A percentile compares a stretch with the other conserved stretches of the same genome.
Evolutionary conservation across 1,284 basidiomycete genomes (phyloP).

Genomic region (Marasmius oreades): DNA sequence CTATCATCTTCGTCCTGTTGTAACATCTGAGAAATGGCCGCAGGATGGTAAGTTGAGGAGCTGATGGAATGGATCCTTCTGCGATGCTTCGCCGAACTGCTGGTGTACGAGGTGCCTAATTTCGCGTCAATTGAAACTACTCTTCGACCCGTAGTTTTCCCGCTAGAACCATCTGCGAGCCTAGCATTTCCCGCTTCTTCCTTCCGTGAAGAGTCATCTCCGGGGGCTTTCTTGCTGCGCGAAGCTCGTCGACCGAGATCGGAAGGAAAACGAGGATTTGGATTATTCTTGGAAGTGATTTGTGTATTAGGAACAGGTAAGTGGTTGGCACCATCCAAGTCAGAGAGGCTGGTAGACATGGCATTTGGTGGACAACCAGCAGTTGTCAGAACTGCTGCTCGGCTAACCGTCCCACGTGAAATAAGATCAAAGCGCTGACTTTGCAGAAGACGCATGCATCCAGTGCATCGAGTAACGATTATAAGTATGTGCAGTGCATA

Average conservation of each 20-base stretch:
- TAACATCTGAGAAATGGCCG: constrained; percentile 10
- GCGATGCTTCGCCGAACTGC: not conserved
- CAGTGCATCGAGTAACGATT: too few species aligned
- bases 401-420: not conserved
- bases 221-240: not conserved
- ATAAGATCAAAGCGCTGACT: not conserved
- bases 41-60: constrained; percentile 6
- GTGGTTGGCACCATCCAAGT: constrained; percentile 8
- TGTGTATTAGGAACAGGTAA: not conserved
- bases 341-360: not conserved
- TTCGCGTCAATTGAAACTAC: constrained; percentile 11
- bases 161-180: not conserved
- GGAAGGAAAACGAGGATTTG: constrained; percentile 5
- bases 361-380: not conserved
- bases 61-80: constrained; percentile 4
- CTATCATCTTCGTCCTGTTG: constrained; percentile 14
- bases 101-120: not conserved
- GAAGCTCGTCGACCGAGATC: not conserved
- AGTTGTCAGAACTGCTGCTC: not conserved
- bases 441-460: too few species aligned
- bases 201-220: not conserved
- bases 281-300: not conserved
- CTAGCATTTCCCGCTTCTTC: not conserved
- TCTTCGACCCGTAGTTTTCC: not conserved
- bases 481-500: too few species aligned